Evolutionary conservation across 108 stramenopile species (phyloP).

Genomic region (Fistulifera solaris): DNA sequence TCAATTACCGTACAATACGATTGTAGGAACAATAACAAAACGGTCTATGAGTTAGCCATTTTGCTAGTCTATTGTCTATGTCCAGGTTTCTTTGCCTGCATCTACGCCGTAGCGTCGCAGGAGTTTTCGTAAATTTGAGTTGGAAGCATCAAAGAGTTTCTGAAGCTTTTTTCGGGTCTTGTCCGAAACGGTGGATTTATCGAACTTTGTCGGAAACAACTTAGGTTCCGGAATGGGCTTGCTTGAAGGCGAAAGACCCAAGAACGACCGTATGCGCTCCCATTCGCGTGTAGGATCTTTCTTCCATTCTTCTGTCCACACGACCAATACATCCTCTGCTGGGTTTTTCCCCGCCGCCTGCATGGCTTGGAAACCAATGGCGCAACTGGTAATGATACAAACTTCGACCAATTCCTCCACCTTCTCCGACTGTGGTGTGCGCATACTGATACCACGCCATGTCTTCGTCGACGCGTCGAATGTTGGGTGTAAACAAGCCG

Average conservation of each 20-base stretch:
- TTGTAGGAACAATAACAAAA: no score
- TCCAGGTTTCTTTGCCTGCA: not conserved
- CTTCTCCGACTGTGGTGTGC: conserved; percentile 1
- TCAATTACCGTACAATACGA: no score
- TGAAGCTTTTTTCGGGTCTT: not conserved
- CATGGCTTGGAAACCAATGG: conserved; percentile 23
- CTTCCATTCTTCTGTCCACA: conserved; percentile 10
- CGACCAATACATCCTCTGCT: conserved; percentile 1
- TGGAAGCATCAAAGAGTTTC: not conserved
- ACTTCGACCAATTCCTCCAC: conserved; percentile 12
- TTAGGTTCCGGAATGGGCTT: no score
- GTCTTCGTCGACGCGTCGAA: conserved; percentile 3
- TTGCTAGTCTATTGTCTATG: no score
- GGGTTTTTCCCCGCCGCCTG: conserved; percentile 13
- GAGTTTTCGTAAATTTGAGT: not conserved
- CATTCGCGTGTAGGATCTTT: conserved; percentile 5
- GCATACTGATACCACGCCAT: conserved; percentile 16
- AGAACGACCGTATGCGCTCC: not conserved
- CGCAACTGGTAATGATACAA: conserved; percentile 20
- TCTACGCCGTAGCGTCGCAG: not conserved
- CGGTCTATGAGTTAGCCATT: no score
- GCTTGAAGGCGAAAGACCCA: no score
- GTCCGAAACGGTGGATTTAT: not conserved
- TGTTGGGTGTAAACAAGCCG: conserved; percentile 3
- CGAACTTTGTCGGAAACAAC: no score